Conservation (phyloP, 257 asterid species). For the Orobanche coerulescens region DNA sequence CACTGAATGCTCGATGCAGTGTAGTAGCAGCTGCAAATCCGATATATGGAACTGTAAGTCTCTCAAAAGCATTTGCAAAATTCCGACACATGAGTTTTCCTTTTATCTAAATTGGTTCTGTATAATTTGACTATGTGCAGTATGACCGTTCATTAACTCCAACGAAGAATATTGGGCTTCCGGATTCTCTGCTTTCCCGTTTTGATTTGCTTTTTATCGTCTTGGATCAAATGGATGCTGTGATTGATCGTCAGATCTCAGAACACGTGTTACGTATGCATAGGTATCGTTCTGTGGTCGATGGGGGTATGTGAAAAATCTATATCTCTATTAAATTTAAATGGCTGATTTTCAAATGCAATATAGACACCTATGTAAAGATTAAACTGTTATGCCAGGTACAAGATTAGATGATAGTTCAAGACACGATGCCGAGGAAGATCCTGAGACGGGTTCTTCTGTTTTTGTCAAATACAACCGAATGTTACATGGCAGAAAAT, state of each 20-base stretch:
- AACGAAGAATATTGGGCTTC: conserved; percentile 94
- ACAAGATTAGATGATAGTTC: conserved; percentile 40
- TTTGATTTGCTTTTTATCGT: conserved; percentile 91
- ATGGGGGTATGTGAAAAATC: conserved; percentile 50
- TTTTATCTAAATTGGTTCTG: neutral
- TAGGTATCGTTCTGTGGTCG: conserved; percentile 57
- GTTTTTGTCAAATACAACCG: conserved; percentile 75
- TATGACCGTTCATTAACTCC: conserved; percentile 94
- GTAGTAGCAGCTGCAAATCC: conserved; percentile 99
- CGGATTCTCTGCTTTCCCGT: conserved; percentile 97
- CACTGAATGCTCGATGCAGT: conserved; percentile 96
- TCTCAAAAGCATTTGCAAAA: conserved; percentile 10
- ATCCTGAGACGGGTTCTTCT: conserved; percentile 56
- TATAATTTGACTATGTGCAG: conserved; percentile 36
- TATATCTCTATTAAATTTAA: conserved; percentile 7
- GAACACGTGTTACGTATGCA: conserved; percentile 94
- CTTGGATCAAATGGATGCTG: conserved; percentile 98
- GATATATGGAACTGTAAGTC: conserved; percentile 92
- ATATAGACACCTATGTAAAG: neutral
- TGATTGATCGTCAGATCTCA: conserved; percentile 76
- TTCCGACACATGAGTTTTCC: neutral
- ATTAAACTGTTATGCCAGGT: conserved; percentile 33
- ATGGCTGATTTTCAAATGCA: conserved; percentile 11
- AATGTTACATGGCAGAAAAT: conserved; percentile 71
- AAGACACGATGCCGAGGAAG: conserved; percentile 51